These are phyloP conservation scores for Colletotrichum zoysiae DNA, from an alignment of 2,329 filamentous ascomycete genomes.

Conservation along the genomic window DNA sequence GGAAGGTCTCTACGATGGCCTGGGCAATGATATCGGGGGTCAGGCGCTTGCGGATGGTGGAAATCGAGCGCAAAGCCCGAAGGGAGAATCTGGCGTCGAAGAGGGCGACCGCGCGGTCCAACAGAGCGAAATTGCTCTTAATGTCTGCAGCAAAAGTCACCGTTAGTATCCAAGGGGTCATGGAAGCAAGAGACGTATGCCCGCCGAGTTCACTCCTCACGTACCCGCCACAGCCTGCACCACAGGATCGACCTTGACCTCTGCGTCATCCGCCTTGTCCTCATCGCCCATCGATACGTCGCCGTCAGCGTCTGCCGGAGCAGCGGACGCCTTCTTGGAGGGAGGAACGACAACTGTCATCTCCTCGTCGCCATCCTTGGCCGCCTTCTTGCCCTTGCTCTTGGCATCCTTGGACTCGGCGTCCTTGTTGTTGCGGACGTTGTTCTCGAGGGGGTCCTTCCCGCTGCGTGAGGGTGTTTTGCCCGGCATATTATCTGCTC, in stretches of 20 bases:
- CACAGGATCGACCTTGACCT: constrained; percentile 70
- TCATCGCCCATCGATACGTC: constrained; percentile 79
- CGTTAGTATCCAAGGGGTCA: constrained; percentile 43
- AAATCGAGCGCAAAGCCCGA: constrained; percentile 93
- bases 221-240: constrained; percentile 72
- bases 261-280: constrained; percentile 61
- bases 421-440: constrained; percentile 75
- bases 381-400: constrained; percentile 72
- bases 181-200: neutral
- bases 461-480: constrained; percentile 80
- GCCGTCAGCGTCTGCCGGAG: constrained; percentile 72
- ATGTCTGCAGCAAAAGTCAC: constrained; percentile 75
- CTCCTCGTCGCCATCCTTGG: constrained; percentile 79
- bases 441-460: constrained; percentile 77
- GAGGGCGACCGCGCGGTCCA: constrained; percentile 90
- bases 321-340: constrained; percentile 72
- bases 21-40: constrained; percentile 84
- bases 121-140: constrained; percentile 90
- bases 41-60: constrained; percentile 92
- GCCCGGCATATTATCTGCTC: constrained; percentile 73
- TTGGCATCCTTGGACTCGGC: constrained; percentile 80
- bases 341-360: constrained; percentile 86
- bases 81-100: constrained; percentile 97
- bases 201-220: constrained; percentile 41
- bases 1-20: constrained; percentile 85